Evolutionary conservation across 2,329 filamentous ascomycete species (phyloP).

Genomic region (Didymella pomorum): DNA sequence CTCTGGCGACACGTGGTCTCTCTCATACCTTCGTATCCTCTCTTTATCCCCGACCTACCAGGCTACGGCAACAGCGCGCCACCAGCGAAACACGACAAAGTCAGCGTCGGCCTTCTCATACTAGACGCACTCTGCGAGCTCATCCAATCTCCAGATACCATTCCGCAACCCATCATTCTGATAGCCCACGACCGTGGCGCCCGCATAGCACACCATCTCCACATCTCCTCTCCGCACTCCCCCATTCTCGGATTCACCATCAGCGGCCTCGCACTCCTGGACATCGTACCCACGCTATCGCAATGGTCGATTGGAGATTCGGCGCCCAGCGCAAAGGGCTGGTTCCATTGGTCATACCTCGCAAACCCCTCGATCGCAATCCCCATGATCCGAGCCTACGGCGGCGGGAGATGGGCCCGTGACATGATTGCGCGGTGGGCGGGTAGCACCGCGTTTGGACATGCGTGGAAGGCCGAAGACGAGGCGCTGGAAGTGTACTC

Average conservation of each 20-base stretch:
- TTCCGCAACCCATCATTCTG: conserved; percentile 39
- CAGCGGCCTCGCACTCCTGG: conserved; percentile 35
- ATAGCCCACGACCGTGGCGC: conserved; percentile 67
- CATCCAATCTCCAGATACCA: conserved; percentile 3
- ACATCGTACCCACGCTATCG: conserved; percentile 60
- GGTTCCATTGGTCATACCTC: conserved; percentile 68
- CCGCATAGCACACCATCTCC: conserved; percentile 62
- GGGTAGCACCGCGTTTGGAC: conserved; percentile 27
- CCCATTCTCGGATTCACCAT: conserved; percentile 48
- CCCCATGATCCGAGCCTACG: conserved; percentile 56
- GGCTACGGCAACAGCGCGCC: conserved; percentile 41
- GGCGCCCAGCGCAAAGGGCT: conserved; percentile 51
- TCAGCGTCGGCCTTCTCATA: conserved; percentile 34
- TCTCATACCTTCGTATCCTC: conserved; percentile 35
- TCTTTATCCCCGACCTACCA: conserved; percentile 43
- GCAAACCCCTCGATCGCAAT: conserved; percentile 62
- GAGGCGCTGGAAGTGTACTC: conserved; percentile 55
- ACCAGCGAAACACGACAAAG: conserved; percentile 38
- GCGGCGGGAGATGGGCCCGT: conserved; percentile 52
- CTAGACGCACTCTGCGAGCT: conserved; percentile 35
- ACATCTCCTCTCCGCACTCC: conserved; percentile 54
- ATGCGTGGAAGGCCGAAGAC: conserved; percentile 24
- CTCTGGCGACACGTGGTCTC: conserved; percentile 45
- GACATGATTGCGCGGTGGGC: conserved; percentile 50
- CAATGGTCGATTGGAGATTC: conserved; percentile 60